phyloP scores from a whole-genome alignment of 2,329 filamentous ascomycete species.

The Alternaria dauci region DNA sequence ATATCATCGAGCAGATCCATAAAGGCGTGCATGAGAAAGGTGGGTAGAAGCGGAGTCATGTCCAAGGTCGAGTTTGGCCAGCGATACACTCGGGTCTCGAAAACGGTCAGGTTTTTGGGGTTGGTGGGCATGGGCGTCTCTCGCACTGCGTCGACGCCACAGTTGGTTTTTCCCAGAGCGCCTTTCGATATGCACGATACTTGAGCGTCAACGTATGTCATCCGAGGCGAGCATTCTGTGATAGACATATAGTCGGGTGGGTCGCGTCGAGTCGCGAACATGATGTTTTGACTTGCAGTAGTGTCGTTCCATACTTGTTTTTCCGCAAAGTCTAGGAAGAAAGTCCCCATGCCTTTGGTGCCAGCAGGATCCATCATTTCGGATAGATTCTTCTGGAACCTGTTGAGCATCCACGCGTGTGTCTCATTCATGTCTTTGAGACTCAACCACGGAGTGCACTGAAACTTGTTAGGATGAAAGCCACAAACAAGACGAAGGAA shows the following conservation, averaged over 20 bases:
- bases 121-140: neutral
- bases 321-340: neutral
- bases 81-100: neutral
- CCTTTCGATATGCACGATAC: neutral
- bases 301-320: neutral
- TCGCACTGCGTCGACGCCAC: neutral
- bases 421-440: neutral
- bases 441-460: neutral
- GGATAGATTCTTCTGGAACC: neutral
- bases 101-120: neutral
- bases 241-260: neutral
- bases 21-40: neutral
- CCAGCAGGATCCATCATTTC: neutral
- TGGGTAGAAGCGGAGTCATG: neutral
- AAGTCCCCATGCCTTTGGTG: neutral
- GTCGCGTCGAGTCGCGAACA: neutral
- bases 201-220: neutral
- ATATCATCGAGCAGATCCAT: neutral
- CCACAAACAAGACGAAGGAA: neutral
- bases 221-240: neutral
- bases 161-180: neutral
- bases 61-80: neutral
- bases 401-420: neutral
- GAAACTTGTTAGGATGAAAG: neutral
- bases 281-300: neutral